A percentile compares a stretch with the other conserved stretches of the same genome.
phyloP scores from a whole-genome alignment of 1,284 basidiomycete genomes.

The Lignosus rhinocerotis region DNA sequence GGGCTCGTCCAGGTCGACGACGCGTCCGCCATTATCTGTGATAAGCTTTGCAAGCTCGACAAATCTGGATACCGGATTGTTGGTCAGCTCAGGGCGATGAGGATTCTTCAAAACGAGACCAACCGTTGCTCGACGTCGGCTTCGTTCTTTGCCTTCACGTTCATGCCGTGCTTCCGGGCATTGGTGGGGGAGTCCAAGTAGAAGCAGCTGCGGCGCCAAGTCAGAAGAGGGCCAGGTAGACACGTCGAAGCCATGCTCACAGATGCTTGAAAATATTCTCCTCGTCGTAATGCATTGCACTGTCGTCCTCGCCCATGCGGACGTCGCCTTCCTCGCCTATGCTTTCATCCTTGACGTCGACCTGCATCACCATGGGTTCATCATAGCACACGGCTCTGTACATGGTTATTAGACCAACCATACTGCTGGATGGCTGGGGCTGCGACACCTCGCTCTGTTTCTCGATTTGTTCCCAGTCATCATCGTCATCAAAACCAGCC shows the following conservation, averaged over 20 bases:
- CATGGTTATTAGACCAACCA: neutral
- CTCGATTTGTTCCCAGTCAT: slow-evolving; percentile 21
- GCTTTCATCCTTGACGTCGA: slow-evolving; percentile 5
- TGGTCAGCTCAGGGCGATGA: neutral
- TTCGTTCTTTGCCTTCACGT: slow-evolving; percentile 55
- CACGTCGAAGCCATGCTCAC: slow-evolving; percentile 44
- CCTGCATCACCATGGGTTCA: neutral
- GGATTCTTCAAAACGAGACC: slow-evolving; percentile 18
- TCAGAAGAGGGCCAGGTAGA: neutral
- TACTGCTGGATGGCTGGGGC: neutral
- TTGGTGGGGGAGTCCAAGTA: slow-evolving; percentile 84
- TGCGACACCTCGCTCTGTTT: slow-evolving; percentile 1
- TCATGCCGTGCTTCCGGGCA: slow-evolving; percentile 64
- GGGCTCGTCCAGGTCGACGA: slow-evolving; percentile 68
- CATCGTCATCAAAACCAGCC: slow-evolving; percentile 9
- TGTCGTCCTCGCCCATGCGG: slow-evolving; percentile 66
- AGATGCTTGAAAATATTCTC: slow-evolving; percentile 77
- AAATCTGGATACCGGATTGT: slow-evolving; percentile 47
- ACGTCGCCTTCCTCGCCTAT: slow-evolving; percentile 7
- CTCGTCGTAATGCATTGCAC: slow-evolving; percentile 75
- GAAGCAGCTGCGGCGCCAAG: slow-evolving; percentile 58
- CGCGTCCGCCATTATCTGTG: slow-evolving; percentile 66
- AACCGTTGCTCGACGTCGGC: slow-evolving; percentile 53
- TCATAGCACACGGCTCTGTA: neutral
- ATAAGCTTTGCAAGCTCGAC: slow-evolving; percentile 52